Evolutionary conservation across 2,329 filamentous ascomycete genomes (phyloP), one percentile per base, ranked within the genome.

Genomic region (Trichophyton rubrum): DNA sequence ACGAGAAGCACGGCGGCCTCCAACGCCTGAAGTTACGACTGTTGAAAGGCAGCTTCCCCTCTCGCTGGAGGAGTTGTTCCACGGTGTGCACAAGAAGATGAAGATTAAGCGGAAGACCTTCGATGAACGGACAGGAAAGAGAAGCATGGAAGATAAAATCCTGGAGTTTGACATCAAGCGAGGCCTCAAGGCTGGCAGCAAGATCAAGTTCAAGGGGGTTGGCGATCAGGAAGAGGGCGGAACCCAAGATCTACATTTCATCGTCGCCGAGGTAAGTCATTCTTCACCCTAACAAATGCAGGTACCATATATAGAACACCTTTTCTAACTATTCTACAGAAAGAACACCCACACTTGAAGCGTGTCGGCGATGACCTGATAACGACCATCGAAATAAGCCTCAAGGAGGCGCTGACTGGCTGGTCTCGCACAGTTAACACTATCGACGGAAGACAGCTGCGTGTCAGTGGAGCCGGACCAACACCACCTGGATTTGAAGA

Each of bases 151-250:
- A 63, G 93, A 99, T 68, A 88, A 91, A 69, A 89, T 96, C 17
- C 78, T 99, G 33, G 90, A 95, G 70, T 92, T 97, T 59, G 90
- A 90, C 55, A 96, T 99, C 77, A 97, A 96, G 77, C 86, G 90
- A 4, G 93, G 93, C 62, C 77, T 97, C 74, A 96, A 97, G 77
- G 91, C 95, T 68, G 93, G 93, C 33, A 95, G 89, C 70, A 99
- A 97, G 80, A 96, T 99, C 75, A 96, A 96, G 76, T 99, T 96
- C 72, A 89, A 88, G 70, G 90, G 92, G 47, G 91, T 99, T n/a
- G 93, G 93, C 9, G 93, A 99, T 74, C 91, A 97, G 73, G 90
- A 96, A 63, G 93, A 97, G 70, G 93, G 93, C 47, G 92, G 92
- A 13, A 89, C 90, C 62, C 93, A 99, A 73, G 93, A 99, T 74